phyloP scores from a whole-genome alignment of 1,284 basidiomycete genomes.

The Rugosomyces carneus region DNA sequence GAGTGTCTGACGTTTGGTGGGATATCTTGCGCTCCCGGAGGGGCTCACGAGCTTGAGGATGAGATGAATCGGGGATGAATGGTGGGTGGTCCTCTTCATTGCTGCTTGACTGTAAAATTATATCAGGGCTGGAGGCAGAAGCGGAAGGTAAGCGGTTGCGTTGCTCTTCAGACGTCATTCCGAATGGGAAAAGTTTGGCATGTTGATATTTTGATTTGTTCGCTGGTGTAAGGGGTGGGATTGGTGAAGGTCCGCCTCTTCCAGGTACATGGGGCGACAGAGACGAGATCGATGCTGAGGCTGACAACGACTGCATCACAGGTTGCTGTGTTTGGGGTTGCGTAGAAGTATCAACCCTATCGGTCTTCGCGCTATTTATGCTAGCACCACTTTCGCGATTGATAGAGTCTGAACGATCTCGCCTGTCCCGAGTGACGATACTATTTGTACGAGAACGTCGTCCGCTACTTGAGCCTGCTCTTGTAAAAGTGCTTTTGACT shows the following conservation, averaged over 20 bases:
- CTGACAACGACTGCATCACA: constrained; percentile 55
- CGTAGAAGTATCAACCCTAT: constrained; percentile 41
- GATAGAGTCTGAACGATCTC: constrained; percentile 62
- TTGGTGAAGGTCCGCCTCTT: constrained; percentile 57
- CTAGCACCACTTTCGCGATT: constrained; percentile 73
- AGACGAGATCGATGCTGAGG: constrained; percentile 59
- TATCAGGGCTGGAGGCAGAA: constrained; percentile 61
- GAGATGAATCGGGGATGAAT: constrained; percentile 38
- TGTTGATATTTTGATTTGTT: constrained; percentile 59
- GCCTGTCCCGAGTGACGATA: constrained; percentile 54
- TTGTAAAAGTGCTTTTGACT: constrained; percentile 53
- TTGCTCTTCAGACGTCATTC: constrained; percentile 77
- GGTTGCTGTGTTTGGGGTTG: constrained; percentile 37
- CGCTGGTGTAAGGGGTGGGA: constrained; percentile 59
- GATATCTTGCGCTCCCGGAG: constrained; percentile 55
- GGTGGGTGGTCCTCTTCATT: constrained; percentile 40
- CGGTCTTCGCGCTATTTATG: constrained; percentile 51
- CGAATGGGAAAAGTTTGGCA: constrained; percentile 85
- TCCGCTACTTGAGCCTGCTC: constrained; percentile 57
- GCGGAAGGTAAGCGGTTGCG: constrained; percentile 45
- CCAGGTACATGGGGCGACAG: constrained; percentile 46
- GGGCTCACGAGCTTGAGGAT: constrained; percentile 45
- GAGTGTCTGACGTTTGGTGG: constrained; percentile 61
- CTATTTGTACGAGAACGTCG: constrained; percentile 75
- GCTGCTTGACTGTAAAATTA: constrained; percentile 38